Evolutionary conservation across 1,139 yeast species (phyloP).

Genomic region (Diutina siamensis): DNA sequence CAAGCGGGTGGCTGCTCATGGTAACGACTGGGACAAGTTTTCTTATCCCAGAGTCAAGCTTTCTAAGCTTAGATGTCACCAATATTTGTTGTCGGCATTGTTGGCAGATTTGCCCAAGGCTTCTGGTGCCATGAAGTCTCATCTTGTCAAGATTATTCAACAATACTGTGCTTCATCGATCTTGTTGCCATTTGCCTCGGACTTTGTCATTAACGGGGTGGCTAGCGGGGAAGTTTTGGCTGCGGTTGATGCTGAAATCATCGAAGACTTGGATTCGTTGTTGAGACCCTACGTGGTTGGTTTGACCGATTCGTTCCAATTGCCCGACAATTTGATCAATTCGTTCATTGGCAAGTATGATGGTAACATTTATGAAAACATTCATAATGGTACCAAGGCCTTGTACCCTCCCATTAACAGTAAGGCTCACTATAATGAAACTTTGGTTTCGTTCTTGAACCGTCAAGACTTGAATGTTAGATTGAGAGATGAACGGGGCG

Average conservation of each 20-base stretch:
- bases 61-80: constrained; percentile 12
- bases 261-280: constrained; percentile 9
- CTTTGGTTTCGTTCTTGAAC: constrained; percentile 11
- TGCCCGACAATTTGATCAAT: constrained; percentile 11
- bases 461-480: constrained; percentile 6
- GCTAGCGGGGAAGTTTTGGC: constrained; percentile 8
- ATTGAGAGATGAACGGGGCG: constrained; percentile 3
- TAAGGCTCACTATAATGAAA: constrained; percentile 11
- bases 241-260: constrained; percentile 7
- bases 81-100: constrained; percentile 11
- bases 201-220: constrained; percentile 10
- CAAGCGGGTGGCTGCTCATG: constrained; percentile 5
- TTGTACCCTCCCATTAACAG: constrained; percentile 10
- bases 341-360: constrained; percentile 12
- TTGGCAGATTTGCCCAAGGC: constrained; percentile 8
- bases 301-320: constrained; percentile 12
- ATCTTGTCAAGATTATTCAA: constrained; percentile 9
- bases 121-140: constrained; percentile 7
- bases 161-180: constrained; percentile 10
- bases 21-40: constrained; percentile 11
- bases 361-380: constrained; percentile 11
- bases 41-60: constrained; percentile 11
- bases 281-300: constrained; percentile 10
- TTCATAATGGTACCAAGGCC: constrained; percentile 11
- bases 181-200: constrained; percentile 10